A percentile compares a stretch with the other conserved stretches of the same genome.
phyloP scores from a whole-genome alignment of 257 asterid genomes.

The Capsicum rhomboideum region DNA sequence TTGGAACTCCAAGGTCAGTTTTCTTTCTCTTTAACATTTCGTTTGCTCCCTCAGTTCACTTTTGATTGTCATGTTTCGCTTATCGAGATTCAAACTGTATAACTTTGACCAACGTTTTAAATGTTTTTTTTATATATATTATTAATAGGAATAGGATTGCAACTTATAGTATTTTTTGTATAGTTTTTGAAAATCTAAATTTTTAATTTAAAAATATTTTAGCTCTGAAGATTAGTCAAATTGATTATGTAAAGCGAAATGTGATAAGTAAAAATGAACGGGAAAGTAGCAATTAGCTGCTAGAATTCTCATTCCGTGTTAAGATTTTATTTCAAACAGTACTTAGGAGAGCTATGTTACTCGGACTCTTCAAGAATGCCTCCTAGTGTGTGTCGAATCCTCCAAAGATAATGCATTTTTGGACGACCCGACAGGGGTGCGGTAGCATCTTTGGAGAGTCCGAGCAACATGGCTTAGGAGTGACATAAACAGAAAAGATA shows the following conservation, averaged over 20 bases:
- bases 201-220: too few relatives aligned
- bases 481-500: not conserved
- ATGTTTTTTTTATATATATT: too few relatives aligned
- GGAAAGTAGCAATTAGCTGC: not conserved
- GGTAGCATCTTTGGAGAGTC: not conserved
- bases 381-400: not conserved
- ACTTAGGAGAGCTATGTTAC: not conserved
- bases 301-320: not conserved
- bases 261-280: too few relatives aligned
- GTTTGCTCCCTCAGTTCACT: not conserved
- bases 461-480: not conserved
- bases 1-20: constrained; percentile 63
- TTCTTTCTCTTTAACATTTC: not conserved
- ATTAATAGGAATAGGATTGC: too few relatives aligned
- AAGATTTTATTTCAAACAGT: not conserved
- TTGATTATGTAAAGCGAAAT: too few relatives aligned
- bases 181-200: too few relatives aligned
- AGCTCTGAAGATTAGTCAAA: too few relatives aligned
- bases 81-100: too few relatives aligned
- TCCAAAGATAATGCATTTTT: not conserved
- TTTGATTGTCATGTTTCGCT: too few relatives aligned
- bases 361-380: not conserved
- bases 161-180: too few relatives aligned
- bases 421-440: not conserved
- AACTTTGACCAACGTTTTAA: too few relatives aligned